Evolutionary conservation across 768 basidiomycete genomes (phyloP).

Genomic region (Dacryopinax primogenitus): DNA sequence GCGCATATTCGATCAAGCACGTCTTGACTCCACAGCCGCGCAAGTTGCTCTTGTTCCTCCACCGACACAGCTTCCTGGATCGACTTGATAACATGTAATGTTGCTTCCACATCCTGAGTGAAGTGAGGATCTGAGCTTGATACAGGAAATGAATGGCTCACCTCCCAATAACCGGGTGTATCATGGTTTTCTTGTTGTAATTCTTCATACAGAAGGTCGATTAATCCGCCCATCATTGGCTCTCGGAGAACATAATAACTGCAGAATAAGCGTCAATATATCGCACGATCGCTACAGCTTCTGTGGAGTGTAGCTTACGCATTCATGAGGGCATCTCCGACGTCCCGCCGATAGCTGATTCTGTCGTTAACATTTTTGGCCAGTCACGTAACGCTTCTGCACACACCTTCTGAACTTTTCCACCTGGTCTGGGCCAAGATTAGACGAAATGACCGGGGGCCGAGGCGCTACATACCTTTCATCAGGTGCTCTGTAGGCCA

Average conservation of each 20-base stretch:
- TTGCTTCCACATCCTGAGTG: constrained; percentile 67
- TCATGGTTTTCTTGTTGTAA: constrained; percentile 34
- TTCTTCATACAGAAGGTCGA: constrained; percentile 47
- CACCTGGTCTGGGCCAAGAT: constrained; percentile 39
- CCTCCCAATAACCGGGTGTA: constrained; percentile 57
- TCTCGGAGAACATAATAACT: constrained; percentile 80
- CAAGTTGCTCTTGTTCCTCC: constrained; percentile 42
- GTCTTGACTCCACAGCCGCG: constrained; percentile 55
- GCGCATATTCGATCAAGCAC: constrained; percentile 58
- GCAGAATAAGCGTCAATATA: constrained; percentile 1
- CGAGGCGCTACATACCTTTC: constrained; percentile 6
- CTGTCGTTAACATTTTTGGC: background rate
- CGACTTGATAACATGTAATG: constrained; percentile 71
- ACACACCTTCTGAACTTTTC: constrained; percentile 70
- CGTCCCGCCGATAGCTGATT: constrained; percentile 63
- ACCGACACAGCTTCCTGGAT: constrained; percentile 75
- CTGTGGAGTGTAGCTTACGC: constrained; percentile 51
- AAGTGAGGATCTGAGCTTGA: background rate
- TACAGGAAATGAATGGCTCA: constrained; percentile 21
- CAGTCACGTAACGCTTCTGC: background rate
- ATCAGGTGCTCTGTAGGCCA: constrained; percentile 42
- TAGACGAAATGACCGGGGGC: background rate
- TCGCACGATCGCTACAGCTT: background rate
- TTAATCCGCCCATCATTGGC: constrained; percentile 62
- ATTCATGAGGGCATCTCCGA: constrained; percentile 79